These are phyloP conservation scores for Neurospora africana DNA, from an alignment of 495 filamentous ascomycete species.

Conservation along the genomic window DNA sequence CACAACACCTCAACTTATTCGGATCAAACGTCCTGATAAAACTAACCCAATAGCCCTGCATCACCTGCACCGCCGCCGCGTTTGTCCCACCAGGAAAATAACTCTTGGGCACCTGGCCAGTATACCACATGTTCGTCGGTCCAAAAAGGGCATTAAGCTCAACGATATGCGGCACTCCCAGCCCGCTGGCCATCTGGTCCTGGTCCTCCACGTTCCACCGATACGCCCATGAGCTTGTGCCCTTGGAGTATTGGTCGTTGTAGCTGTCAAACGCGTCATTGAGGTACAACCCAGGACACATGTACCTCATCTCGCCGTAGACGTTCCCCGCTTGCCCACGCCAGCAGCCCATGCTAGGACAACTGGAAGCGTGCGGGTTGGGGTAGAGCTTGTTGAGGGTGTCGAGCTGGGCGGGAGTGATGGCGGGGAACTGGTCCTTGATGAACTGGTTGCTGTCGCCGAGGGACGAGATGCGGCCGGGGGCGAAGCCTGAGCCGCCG, in stretches of 20 bases:
- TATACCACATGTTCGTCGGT: conserved; percentile 11
- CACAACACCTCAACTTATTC: conserved; percentile 32
- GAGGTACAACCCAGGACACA: conserved; percentile 53
- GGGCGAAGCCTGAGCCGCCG: conserved; percentile 57
- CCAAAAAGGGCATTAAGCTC: conserved; percentile 56
- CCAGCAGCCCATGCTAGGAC: conserved; percentile 40
- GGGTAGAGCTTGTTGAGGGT: conserved; percentile 53
- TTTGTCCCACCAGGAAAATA: conserved; percentile 42
- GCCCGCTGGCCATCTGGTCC: conserved; percentile 33
- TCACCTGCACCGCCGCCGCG: conserved; percentile 40
- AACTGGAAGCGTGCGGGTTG: conserved; percentile 19
- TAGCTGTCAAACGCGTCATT: conserved; percentile 31
- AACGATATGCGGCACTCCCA: conserved; percentile 52
- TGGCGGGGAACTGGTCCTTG: conserved; percentile 48
- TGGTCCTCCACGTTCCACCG: conserved; percentile 55
- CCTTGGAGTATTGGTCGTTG: conserved; percentile 13
- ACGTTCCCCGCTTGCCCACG: conserved; percentile 51
- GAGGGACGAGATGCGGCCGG: conserved; percentile 34
- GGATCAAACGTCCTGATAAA: conserved; percentile 57
- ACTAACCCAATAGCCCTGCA: conserved; percentile 60
- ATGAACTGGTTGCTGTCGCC: conserved; percentile 47
- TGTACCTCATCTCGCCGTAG: conserved; percentile 69
- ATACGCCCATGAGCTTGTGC: conserved; percentile 45
- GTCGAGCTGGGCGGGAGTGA: conserved; percentile 42
- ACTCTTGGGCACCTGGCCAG: conserved; percentile 32